These are phyloP conservation scores for Tetrapyrgos nigripes DNA, from an alignment of 1,284 basidiomycete species.

Conservation along the genomic window DNA sequence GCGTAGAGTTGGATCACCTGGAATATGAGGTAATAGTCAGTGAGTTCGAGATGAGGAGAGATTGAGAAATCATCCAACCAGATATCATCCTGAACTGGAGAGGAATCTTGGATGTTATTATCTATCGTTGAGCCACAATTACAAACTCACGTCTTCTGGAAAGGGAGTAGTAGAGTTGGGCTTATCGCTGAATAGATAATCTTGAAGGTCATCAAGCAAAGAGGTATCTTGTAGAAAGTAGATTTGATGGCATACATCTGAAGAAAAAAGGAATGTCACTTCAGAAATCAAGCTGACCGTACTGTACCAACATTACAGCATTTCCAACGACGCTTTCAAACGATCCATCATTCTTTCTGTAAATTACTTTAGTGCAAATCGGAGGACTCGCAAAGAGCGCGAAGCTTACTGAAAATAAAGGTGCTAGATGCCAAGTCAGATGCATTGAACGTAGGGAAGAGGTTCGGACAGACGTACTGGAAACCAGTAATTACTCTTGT, in stretches of 20 bases:
- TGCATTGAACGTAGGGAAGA: neutral
- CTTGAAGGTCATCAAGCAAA: constrained; percentile 10
- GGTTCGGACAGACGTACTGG: constrained; percentile 35
- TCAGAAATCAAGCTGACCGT: too few relatives aligned
- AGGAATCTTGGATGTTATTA: neutral
- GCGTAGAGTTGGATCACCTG: constrained; percentile 38
- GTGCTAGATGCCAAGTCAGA: constrained; percentile 28
- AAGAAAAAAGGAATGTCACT: neutral
- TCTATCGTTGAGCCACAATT: too few relatives aligned
- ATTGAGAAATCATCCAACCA: constrained; percentile 20
- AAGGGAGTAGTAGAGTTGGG: constrained; percentile 28
- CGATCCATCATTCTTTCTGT: constrained; percentile 43
- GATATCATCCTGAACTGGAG: constrained; percentile 43
- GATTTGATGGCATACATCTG: constrained; percentile 33
- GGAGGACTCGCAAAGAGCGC: neutral
- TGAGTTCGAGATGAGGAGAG: neutral
- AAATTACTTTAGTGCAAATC: neutral
- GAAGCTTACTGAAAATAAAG: constrained; percentile 44
- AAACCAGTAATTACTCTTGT: constrained; percentile 54
- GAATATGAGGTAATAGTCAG: neutral
- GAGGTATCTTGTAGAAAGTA: neutral
- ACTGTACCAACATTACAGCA: constrained; percentile 41
- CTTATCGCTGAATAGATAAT: constrained; percentile 31
- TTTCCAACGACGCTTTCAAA: constrained; percentile 45
- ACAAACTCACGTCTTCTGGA: constrained; percentile 28